Percentiles rank a stretch among this genome's conserved stretches.
These are phyloP conservation scores for Cryptosporidium viatorum DNA, from an alignment of 169 alveolate species.

Conservation along the genomic window DNA sequence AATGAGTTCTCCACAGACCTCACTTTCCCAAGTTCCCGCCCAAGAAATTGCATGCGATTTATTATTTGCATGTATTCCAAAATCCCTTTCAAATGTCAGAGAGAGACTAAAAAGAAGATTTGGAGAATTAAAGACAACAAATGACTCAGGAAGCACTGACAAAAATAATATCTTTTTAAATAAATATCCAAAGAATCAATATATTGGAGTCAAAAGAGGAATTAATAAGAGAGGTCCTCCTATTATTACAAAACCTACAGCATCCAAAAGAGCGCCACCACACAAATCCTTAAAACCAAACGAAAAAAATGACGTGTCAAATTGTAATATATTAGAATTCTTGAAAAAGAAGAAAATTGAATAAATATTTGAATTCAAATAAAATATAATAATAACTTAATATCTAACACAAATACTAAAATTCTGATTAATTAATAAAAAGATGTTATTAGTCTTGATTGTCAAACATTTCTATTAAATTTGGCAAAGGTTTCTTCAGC, in stretches of 20 bases:
- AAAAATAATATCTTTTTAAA: not conserved
- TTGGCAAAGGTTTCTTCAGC: slow-evolving; percentile 44
- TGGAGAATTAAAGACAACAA: slow-evolving; percentile 31
- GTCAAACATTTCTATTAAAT: slow-evolving; percentile 25
- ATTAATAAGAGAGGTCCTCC: slow-evolving; percentile 10
- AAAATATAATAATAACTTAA: not conserved
- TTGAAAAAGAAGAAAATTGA: not conserved
- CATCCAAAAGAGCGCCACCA: not conserved
- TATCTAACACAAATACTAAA: not conserved
- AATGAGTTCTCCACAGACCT: not conserved
- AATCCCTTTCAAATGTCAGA: slow-evolving; percentile 5
- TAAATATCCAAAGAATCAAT: not conserved
- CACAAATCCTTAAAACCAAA: not conserved
- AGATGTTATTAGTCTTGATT: not conserved
- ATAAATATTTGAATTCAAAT: not conserved
- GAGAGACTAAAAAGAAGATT: slow-evolving; percentile 28
- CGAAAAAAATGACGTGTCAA: not conserved
- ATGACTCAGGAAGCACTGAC: not conserved
- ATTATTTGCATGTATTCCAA: slow-evolving; percentile 38
- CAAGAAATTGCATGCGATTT: slow-evolving; percentile 58
- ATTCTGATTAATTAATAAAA: not conserved
- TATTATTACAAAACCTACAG: not conserved
- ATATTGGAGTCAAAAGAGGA: slow-evolving; percentile 6
- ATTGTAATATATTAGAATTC: slow-evolving; percentile 7
- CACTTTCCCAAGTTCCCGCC: slow-evolving; percentile 21